Conservation (phyloP, 2,329 filamentous ascomycete species). For the Penicillium aurantiogriseum region DNA sequence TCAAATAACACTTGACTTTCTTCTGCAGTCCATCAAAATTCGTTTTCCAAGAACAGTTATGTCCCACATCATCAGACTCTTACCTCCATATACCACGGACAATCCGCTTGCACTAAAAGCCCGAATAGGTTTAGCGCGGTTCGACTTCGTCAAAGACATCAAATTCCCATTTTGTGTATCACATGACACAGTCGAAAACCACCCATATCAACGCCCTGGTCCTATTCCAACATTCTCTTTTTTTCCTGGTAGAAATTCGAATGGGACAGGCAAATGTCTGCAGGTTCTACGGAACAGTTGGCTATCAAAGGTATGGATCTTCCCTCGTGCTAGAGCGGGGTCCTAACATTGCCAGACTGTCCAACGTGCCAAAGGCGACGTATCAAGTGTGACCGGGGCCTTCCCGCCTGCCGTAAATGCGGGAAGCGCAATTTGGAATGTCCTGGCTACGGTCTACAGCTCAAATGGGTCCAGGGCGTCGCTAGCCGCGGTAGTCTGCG, state of each 20-base stretch:
- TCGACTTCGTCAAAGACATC: background rate
- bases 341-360: constrained; percentile 17
- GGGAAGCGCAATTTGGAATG: constrained; percentile 25
- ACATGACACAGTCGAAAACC: background rate
- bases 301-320: constrained; percentile 2
- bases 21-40: too few relatives aligned
- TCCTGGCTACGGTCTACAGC: constrained; percentile 26
- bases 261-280: constrained; percentile 10
- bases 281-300: constrained; percentile 8
- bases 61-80: too few relatives aligned
- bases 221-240: background rate
- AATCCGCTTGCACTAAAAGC: background rate
- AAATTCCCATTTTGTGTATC: background rate
- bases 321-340: too few relatives aligned
- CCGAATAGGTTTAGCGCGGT: background rate
- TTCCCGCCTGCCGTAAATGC: constrained; percentile 27
- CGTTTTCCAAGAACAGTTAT: too few relatives aligned
- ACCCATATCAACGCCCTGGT: background rate
- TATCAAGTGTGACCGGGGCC: constrained; percentile 27
- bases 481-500: constrained; percentile 28
- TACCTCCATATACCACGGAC: too few relatives aligned
- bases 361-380: constrained; percentile 24
- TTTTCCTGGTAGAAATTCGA: background rate
- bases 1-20: too few relatives aligned
- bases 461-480: constrained; percentile 28